Evolutionary conservation across 768 basidiomycete genomes (phyloP).

Genomic region (Hysterangium stoloniferum): DNA sequence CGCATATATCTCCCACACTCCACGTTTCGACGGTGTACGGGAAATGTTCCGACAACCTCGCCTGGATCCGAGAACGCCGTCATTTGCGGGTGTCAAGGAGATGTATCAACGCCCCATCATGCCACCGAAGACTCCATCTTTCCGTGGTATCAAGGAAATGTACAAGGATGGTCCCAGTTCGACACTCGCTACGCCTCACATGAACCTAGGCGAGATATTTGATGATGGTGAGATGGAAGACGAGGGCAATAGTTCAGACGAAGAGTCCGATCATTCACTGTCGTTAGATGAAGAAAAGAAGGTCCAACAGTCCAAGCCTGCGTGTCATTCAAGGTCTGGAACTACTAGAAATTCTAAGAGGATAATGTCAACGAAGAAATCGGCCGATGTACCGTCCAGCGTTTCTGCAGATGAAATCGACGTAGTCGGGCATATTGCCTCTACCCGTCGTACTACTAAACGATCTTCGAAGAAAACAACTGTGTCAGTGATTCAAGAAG

Average conservation of each 20-base stretch:
- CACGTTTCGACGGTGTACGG: slow-evolving; percentile 23
- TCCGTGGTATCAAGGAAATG: slow-evolving; percentile 10
- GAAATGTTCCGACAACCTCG: slow-evolving; percentile 23
- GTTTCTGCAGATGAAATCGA: not conserved
- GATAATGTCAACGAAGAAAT: not conserved
- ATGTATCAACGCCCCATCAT: slow-evolving; percentile 21
- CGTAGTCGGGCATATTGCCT: not conserved
- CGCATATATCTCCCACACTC: slow-evolving; percentile 15
- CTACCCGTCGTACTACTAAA: not conserved
- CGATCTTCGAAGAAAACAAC: not conserved
- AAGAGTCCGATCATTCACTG: too few relatives aligned
- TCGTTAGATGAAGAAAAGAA: too few relatives aligned
- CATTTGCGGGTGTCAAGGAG: slow-evolving; percentile 26
- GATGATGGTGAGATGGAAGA: not conserved
- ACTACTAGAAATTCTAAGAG: too few relatives aligned
- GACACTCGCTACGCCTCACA: not conserved
- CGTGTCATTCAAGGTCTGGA: too few relatives aligned
- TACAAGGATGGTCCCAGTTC: not conserved
- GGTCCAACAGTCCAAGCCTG: too few relatives aligned
- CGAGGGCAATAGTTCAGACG: not conserved
- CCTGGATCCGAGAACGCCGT: slow-evolving; percentile 23
- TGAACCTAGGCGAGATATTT: slow-evolving; percentile 4
- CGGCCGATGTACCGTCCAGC: not conserved
- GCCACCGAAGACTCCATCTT: slow-evolving; percentile 14
- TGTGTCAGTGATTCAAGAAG: not conserved